These are phyloP conservation scores for Russula earlei DNA, from an alignment of 768 basidiomycete species.

Conservation along the genomic window DNA sequence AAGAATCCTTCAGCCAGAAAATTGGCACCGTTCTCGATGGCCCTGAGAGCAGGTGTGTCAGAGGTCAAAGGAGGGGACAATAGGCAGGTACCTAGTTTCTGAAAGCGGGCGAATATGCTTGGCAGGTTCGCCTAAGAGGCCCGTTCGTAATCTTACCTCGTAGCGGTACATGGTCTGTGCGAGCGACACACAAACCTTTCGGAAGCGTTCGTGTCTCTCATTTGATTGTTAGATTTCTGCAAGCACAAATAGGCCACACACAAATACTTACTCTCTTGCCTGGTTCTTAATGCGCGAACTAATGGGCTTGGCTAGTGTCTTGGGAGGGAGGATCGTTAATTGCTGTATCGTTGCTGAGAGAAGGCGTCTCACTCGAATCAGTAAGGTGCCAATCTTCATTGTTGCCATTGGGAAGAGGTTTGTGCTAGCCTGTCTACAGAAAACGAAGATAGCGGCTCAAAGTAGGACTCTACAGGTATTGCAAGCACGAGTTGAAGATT, in stretches of 20 bases:
- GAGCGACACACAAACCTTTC: slow-evolving; percentile 57
- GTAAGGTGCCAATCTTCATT: slow-evolving; percentile 63
- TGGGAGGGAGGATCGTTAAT: background rate
- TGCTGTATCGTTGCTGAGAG: background rate
- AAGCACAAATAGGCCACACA: background rate
- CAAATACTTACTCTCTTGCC: slow-evolving; percentile 23
- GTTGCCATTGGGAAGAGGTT: slow-evolving; percentile 44
- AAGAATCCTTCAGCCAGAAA: slow-evolving; percentile 78
- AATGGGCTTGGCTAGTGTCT: slow-evolving; percentile 58
- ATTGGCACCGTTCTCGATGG: slow-evolving; percentile 82
- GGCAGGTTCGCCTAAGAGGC: slow-evolving; percentile 68
- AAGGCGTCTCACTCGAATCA: slow-evolving; percentile 50
- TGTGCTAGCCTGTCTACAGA: background rate
- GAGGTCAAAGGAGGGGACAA: background rate
- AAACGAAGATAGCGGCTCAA: too few relatives aligned
- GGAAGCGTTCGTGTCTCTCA: slow-evolving; percentile 61
- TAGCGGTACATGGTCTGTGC: slow-evolving; percentile 71
- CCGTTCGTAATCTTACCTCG: slow-evolving; percentile 63
- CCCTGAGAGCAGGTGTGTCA: slow-evolving; percentile 33
- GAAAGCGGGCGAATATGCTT: slow-evolving; percentile 67
- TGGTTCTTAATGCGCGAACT: slow-evolving; percentile 26
- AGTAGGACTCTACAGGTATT: too few relatives aligned
- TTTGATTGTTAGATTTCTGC: background rate
- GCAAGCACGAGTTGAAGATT: too few relatives aligned
- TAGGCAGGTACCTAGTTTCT: slow-evolving; percentile 48